These are phyloP conservation scores for Ogataea hybrid DNA, from an alignment of 1,139 yeast genomes.

Conservation along the genomic window DNA sequence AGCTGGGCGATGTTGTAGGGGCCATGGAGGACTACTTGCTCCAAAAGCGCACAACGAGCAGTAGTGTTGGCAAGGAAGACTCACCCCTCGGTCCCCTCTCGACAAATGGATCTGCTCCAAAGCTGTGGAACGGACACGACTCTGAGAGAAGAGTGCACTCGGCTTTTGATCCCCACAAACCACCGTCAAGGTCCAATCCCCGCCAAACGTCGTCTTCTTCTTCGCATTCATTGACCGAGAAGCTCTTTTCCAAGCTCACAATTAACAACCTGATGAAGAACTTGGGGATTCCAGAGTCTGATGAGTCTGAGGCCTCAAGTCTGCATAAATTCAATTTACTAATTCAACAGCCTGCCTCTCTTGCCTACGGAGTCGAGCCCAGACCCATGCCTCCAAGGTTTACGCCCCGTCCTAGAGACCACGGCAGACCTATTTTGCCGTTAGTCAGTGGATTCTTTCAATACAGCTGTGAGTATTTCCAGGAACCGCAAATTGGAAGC, in stretches of 20 bases:
- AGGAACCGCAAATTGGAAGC: slow-evolving; percentile 92
- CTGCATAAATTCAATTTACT: slow-evolving; percentile 31
- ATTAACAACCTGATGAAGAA: slow-evolving; percentile 44
- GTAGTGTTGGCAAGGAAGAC: neutral
- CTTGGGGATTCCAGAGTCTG: slow-evolving; percentile 42
- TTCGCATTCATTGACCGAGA: slow-evolving; percentile 31
- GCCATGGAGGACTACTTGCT: slow-evolving; percentile 66
- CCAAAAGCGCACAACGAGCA: slow-evolving; percentile 36
- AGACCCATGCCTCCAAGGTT: slow-evolving; percentile 55
- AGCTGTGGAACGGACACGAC: slow-evolving; percentile 7
- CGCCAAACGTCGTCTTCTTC: slow-evolving; percentile 39
- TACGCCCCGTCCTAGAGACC: slow-evolving; percentile 34
- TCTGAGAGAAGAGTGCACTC: slow-evolving; percentile 26
- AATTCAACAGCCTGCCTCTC: slow-evolving; percentile 41
- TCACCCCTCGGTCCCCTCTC: slow-evolving; percentile 11
- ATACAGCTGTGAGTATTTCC: slow-evolving; percentile 88
- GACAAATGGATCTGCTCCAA: slow-evolving; percentile 7
- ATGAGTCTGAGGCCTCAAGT: slow-evolving; percentile 28
- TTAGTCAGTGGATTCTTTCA: slow-evolving; percentile 76
- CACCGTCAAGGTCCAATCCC: slow-evolving; percentile 2
- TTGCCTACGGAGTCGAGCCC: slow-evolving; percentile 50
- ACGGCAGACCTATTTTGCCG: slow-evolving; percentile 51
- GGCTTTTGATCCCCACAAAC: slow-evolving; percentile 16
- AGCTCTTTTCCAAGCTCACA: slow-evolving; percentile 38
- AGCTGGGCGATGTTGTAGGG: slow-evolving; percentile 57